Evolutionary conservation across 2,329 filamentous ascomycete genomes (phyloP), one percentile per base, ranked within the genome.

Genomic region (Alternaria sp.): DNA sequence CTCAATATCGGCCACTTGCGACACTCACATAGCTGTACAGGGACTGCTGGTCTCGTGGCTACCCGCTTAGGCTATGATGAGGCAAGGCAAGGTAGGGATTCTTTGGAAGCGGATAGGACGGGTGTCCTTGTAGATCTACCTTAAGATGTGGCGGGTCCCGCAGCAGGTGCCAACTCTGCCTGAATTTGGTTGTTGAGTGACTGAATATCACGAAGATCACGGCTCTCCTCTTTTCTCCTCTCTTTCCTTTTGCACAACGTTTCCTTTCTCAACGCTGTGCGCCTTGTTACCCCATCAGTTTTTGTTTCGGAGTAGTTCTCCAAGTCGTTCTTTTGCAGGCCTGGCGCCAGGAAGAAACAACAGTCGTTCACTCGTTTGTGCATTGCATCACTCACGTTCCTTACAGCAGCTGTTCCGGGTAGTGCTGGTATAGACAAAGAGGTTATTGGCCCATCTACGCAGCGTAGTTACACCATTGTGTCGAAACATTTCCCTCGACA

Each of bases 251-350:
- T 67, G 62, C 34, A 4, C 49, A 66, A 64, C 60, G 25, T 36
- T 67, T 44, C 67, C 64, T 66, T 57, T 54, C 53, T 48, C 57
- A 64, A 63, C 73, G 73, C 74, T 75, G 73, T 60, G 72, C 73
- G 74, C 70, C 56, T 54, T 59, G 55, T 60, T 65, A 60, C 50
- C 57, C 63, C 46, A 30, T 38, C 59, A 54, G 56, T 62, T 62
- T 46, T 30, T 12, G 59, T 69, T 68, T 55, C 56, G 56, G 32
- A 45, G 20, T 25, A 50, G 32, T 36, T 25, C 46, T 43, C 11
- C 9, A 28, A 57, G 34, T 57, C 62, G 36, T 67, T 73, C 72
- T 69, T 50, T 76, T 76, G 70, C 74, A 74, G 70, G 71, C 69
- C 72, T 63, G 66, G 69, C 55, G 70, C 72, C 71, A 59, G 41